Evolutionary conservation across 139 green algal species (phyloP), one percentile per base, ranked within the genome.

Genomic region (Chlorella sp.): DNA sequence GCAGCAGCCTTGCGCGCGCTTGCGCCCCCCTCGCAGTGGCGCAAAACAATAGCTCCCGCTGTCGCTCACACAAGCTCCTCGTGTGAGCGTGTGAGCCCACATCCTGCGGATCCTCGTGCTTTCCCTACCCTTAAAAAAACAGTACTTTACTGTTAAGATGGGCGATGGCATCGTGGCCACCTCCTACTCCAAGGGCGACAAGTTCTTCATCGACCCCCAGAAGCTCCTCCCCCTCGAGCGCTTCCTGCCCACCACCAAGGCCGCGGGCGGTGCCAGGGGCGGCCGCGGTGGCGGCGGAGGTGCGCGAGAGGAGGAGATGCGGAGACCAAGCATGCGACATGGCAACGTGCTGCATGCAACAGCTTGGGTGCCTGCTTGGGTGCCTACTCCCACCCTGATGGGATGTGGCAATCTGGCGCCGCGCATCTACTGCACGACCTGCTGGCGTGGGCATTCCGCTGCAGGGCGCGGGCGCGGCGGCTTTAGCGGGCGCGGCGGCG

Each of bases 141-240:
- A 73, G 67, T 73, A 61, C 67, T 98, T 98, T 82, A 98, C 93
- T 0, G 86, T 99, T 33, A 99, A 99, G 84, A 98, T 98, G 93
- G 84, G 88, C 27, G 92, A 98, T 40, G 96, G 96, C 35, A 76
- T 99, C 2, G 77, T 97, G 36, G 96, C 96, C 11, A 94, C 91
- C 2, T 97, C 91, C 0, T 99, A 99, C 82, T 79, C 62, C 12
- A 67, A 78, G 17, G 96, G 95, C 14, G 92, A 99, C 82, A 98
- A 98, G 82, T 99, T 99, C 77, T 98, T 88, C 91, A 99, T 98
- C 66, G 92, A 97, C 85, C 94, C 96, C 19, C 82, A 64, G 45
- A 94, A 94, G 83, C 87, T 97, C 60, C 83, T 97, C 46, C 93
- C 93, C 0, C 53, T 97, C 64, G 90, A 97, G 35, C 83, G 94